A percentile compares a stretch with the other conserved stretches of the same genome.
Evolutionary conservation across 306 rosid species (phyloP).

Genomic region (Echinosophora koreensis): DNA sequence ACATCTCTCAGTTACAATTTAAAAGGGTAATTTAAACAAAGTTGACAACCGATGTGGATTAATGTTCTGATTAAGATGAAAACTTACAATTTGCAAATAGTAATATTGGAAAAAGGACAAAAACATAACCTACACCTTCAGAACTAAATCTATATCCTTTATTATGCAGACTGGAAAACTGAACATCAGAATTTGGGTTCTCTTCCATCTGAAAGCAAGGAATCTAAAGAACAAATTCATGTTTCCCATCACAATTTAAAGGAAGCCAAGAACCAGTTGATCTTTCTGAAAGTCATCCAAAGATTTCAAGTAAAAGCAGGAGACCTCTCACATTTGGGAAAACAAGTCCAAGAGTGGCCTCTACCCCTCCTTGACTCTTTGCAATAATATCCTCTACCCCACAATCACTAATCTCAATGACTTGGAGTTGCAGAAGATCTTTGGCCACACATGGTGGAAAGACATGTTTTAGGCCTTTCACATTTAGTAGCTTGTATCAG

Average conservation of each 20-base stretch:
- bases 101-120: neutral
- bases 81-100: neutral
- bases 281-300: neutral
- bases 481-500: constrained; percentile 42
- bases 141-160: neutral
- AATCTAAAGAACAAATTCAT: neutral
- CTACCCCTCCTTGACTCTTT: constrained; percentile 35
- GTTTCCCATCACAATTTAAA: constrained; percentile 19
- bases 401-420: constrained; percentile 50
- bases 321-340: constrained; percentile 35
- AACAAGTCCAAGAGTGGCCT: constrained; percentile 46
- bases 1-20: too few relatives aligned
- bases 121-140: neutral
- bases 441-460: constrained; percentile 53
- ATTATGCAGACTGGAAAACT: neutral
- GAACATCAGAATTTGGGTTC: neutral
- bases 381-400: constrained; percentile 48
- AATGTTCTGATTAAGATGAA: neutral
- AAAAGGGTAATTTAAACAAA: too few relatives aligned
- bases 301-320: neutral
- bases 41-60: neutral
- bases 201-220: constrained; percentile 7
- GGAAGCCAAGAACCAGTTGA: neutral
- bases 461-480: constrained; percentile 40
- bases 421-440: constrained; percentile 47